Evolutionary conservation across 2,329 filamentous ascomycete species (phyloP), one percentile per base, ranked within the genome.

Genomic region (Lachnum nothofagi): DNA sequence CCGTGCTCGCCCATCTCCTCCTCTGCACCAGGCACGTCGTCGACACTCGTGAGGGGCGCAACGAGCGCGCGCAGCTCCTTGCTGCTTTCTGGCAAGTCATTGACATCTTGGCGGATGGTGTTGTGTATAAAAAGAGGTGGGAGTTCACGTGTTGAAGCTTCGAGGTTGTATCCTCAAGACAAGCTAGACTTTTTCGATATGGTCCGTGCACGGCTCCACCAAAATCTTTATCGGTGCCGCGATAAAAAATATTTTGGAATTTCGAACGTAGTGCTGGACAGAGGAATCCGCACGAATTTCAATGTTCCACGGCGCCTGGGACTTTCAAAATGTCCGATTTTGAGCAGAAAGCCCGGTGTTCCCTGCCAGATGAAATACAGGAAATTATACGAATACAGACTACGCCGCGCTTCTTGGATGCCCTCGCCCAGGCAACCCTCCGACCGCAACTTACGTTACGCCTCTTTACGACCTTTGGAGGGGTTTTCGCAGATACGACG

Each of bases 1-100:
- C 86, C 62, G 89, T 91, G 55, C 89, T 91, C 72, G 93, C 87
- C 86, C 88, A 91, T 80, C 93, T 71, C 65, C 73, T 73, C 62
- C 61, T 54, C 37, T 68, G 76, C 68, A 73, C 72, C 46, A 73
- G 55, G 54, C 71, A 63, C n/a, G n/a, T n/a, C n/a, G n/a, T n/a
- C n/a, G n/a, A n/a, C 42, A 71, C 65, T 35, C 67, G 67, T 48
- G 77, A 72, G 56, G 70, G 67, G 64, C 79, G 78, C 60, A 84
- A 70, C 66, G 82, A 78, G 60, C 79, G 77, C 60, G 78, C 77
- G 72, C 79, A 84, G 76, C 76, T 77, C 70, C 79, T 79, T 61
- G 78, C 80, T 66, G 77, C 80, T 67, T 75, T 78, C 68, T 80
- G 76, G 69, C 77, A 82, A 60, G 80, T 75, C 66, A 79, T 71